Conservation (phyloP, 2,329 filamentous ascomycete genomes). For the Alternaria panax region DNA sequence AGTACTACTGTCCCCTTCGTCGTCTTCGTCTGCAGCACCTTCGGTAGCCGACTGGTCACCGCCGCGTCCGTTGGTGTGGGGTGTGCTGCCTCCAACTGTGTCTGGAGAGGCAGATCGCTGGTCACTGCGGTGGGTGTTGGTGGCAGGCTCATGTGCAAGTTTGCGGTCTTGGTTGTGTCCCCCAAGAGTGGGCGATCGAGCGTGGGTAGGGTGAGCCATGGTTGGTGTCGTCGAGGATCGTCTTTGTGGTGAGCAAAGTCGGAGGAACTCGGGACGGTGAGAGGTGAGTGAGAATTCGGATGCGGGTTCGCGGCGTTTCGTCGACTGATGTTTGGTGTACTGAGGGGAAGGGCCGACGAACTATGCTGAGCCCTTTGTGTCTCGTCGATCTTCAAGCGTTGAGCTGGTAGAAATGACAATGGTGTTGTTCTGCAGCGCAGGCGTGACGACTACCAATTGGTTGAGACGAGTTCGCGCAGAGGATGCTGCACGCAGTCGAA, state of each 20-base stretch:
- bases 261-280: neutral
- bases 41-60: constrained; percentile 38
- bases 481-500: constrained; percentile 46
- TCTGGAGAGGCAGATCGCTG: constrained; percentile 29
- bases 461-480: constrained; percentile 42
- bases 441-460: constrained; percentile 44
- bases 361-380: constrained; percentile 44
- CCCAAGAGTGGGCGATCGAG: constrained; percentile 35
- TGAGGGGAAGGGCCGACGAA: constrained; percentile 44
- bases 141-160: constrained; percentile 33
- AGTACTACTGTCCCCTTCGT: constrained; percentile 45
- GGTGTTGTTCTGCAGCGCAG: constrained; percentile 38
- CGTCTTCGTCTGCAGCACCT: constrained; percentile 43
- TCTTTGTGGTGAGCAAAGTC: neutral
- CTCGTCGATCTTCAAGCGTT: constrained; percentile 46
- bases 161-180: constrained; percentile 44
- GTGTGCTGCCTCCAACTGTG: constrained; percentile 27
- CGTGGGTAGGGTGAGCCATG: constrained; percentile 41
- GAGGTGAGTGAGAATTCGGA: constrained; percentile 5
- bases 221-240: constrained; percentile 10
- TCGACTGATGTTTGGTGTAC: constrained; percentile 41
- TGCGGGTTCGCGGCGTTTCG: constrained; percentile 27
- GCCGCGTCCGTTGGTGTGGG: constrained; percentile 33
- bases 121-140: constrained; percentile 30
- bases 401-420: constrained; percentile 45